Evolutionary conservation across 176 grass and related monocot species (phyloP).

Genomic region (Avena atlantica): DNA sequence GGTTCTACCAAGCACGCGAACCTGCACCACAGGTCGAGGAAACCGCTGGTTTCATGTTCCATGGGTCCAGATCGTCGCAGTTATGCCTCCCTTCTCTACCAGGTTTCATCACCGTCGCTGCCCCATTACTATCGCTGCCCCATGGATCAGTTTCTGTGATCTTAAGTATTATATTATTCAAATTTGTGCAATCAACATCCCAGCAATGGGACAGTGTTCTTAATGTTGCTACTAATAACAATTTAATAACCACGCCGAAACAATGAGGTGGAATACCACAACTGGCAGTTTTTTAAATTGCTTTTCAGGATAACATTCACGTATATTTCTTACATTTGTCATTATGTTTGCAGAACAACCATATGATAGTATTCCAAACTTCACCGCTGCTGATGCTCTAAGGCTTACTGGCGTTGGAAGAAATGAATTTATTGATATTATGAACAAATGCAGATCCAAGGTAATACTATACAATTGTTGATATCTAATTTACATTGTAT

Average conservation of each 20-base stretch:
- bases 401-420: constrained; percentile 94
- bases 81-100: no score
- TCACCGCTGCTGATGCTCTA: constrained; percentile 94
- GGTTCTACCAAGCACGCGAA: no score
- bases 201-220: neutral
- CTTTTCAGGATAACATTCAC: constrained; percentile 21
- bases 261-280: constrained; percentile 22
- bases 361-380: constrained; percentile 99
- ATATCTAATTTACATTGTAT: neutral
- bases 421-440: constrained; percentile 99
- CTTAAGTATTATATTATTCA: neutral
- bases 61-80: no score
- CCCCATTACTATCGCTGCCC: no score
- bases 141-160: neutral
- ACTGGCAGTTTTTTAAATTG: neutral
- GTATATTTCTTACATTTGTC: constrained; percentile 50
- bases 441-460: constrained; percentile 99
- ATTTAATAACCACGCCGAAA: constrained; percentile 14
- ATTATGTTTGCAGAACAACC: constrained; percentile 87
- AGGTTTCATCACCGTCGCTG: no score
- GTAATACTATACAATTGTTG: constrained; percentile 42
- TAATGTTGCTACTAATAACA: neutral
- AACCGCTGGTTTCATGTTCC: no score
- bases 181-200: neutral
- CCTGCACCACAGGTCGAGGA: no score